A percentile compares a stretch with the other conserved stretches of the same genome.
Evolutionary conservation across 139 green algal genomes (phyloP).

Genomic region (Closterium sp.): DNA sequence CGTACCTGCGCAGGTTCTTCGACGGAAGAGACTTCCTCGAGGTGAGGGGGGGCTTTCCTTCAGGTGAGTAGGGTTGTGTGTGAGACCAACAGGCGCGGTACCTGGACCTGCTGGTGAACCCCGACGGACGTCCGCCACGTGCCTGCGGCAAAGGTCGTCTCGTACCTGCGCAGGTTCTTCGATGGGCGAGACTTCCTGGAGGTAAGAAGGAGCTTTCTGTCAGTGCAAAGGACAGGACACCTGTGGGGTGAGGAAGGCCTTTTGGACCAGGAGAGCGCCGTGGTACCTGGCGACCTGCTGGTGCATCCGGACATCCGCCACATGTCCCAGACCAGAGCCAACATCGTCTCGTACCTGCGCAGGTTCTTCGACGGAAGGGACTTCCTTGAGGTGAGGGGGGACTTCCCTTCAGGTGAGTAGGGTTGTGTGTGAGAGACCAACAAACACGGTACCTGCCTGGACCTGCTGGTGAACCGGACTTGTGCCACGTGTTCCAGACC

Average conservation of each 20-base stretch:
- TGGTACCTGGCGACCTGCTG: constrained; percentile 97
- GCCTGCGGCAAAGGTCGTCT: background rate
- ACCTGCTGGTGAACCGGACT: constrained; percentile 88
- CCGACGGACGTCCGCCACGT: constrained; percentile 46
- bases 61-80: background rate
- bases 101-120: constrained; percentile 94
- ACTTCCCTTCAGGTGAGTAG: background rate
- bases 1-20: constrained; percentile 84
- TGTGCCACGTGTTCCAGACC: constrained; percentile 81
- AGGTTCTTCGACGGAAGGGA: constrained; percentile 82
- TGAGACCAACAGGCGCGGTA: constrained; percentile 88
- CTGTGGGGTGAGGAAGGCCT: no score
- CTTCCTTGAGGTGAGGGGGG: constrained; percentile 85
- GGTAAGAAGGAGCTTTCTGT: constrained; percentile 64
- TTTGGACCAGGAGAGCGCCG: no score
- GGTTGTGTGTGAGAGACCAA: constrained; percentile 5
- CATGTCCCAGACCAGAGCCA: constrained; percentile 80
- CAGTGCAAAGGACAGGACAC: no score
- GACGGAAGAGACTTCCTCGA: constrained; percentile 92
- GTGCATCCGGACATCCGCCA: constrained; percentile 75
- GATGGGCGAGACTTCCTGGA: constrained; percentile 92
- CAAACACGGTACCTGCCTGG: constrained; percentile 97
- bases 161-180: constrained; percentile 78
- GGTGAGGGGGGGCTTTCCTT: constrained; percentile 38
- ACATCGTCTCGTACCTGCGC: constrained; percentile 86